Conservation (phyloP, 805 yeast genomes). For the Metschnikowia anglica region DNA sequence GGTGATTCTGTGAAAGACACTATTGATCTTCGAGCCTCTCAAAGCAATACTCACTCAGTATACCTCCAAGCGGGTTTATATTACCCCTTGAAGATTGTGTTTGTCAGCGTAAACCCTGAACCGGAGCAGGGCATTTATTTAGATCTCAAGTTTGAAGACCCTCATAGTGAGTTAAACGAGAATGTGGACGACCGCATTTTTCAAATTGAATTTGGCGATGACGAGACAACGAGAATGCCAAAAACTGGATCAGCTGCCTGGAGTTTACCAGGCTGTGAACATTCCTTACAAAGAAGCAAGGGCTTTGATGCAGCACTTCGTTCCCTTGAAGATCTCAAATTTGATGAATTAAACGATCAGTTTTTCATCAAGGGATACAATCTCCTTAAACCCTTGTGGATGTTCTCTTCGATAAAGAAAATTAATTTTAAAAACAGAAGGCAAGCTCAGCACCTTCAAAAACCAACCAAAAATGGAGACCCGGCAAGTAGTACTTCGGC, state of each 20-base stretch:
- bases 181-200: background rate
- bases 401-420: background rate
- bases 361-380: constrained; percentile 2
- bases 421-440: constrained; percentile 1
- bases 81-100: constrained; percentile 6
- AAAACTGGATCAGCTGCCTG: background rate
- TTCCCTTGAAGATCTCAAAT: background rate
- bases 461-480: background rate
- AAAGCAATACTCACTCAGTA: background rate
- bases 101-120: no score
- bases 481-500: background rate
- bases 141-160: constrained; percentile 5
- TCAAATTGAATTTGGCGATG: background rate
- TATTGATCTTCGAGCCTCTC: constrained; percentile 1
- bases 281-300: background rate
- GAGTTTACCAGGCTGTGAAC: constrained; percentile 4
- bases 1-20: background rate
- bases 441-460: background rate
- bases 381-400: background rate
- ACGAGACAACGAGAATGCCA: background rate
- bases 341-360: background rate
- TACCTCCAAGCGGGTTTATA: constrained; percentile 5
- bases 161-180: constrained; percentile 2
- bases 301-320: background rate
- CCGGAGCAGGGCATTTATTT: no score